Conservation (phyloP, 768 basidiomycete species). For the Leucocoprinus birnbaumii region DNA sequence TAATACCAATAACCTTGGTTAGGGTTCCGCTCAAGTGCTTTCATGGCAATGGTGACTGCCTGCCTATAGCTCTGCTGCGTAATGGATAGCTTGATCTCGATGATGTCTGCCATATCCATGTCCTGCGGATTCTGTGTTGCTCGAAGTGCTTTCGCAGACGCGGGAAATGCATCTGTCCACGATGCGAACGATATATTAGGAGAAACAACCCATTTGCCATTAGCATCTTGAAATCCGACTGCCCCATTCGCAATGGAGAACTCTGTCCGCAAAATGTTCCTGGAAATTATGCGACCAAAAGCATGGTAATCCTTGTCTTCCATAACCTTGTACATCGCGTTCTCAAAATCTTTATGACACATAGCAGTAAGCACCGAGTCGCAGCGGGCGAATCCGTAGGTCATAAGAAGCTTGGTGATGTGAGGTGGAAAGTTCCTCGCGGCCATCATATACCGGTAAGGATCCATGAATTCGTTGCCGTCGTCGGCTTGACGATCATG, state of each 20-base stretch:
- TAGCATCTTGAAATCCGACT: constrained; percentile 44
- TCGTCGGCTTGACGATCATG: too few relatives aligned
- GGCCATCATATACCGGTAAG: constrained; percentile 42
- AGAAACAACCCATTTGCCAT: constrained; percentile 25
- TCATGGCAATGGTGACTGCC: constrained; percentile 44
- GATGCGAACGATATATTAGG: constrained; percentile 50
- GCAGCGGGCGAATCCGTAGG: too few relatives aligned
- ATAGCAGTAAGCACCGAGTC: constrained; percentile 38
- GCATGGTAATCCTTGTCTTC: constrained; percentile 47
- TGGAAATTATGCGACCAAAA: constrained; percentile 47
- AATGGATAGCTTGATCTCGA: constrained; percentile 60
- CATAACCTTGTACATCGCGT: constrained; percentile 48
- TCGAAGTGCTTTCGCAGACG: constrained; percentile 56
- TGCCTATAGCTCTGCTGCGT: constrained; percentile 45
- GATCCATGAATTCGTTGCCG: constrained; percentile 44
- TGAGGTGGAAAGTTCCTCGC: constrained; percentile 38
- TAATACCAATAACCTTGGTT: constrained; percentile 65
- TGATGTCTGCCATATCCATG: constrained; percentile 38
- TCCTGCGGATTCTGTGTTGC: constrained; percentile 28
- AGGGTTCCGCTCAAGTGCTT: constrained; percentile 51
- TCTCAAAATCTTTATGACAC: constrained; percentile 41
- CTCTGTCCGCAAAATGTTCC: constrained; percentile 54
- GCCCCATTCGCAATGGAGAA: constrained; percentile 56
- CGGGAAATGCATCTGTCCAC: constrained; percentile 59
- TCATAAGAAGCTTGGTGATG: too few relatives aligned